Evolutionary conservation across 1,139 yeast genomes (phyloP).

Genomic region (Blastobotrys capitulatus): DNA sequence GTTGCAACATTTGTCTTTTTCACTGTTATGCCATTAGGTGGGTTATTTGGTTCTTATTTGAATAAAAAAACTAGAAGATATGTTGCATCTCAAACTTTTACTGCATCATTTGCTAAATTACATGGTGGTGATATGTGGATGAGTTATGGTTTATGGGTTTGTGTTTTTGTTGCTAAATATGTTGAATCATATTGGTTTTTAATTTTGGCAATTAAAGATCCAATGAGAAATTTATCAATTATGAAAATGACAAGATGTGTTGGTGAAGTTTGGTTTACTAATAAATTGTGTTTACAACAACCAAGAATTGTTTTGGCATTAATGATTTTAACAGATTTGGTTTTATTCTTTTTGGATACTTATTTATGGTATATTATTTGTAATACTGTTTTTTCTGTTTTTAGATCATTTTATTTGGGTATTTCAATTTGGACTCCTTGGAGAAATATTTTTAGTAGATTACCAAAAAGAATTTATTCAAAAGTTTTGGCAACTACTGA

Average conservation of each 20-base stretch:
- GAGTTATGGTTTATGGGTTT: conserved; percentile 85
- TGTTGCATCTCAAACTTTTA: conserved; percentile 91
- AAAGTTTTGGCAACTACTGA: conserved; percentile 96
- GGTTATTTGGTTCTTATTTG: conserved; percentile 89
- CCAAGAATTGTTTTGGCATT: conserved; percentile 83
- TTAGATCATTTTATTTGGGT: conserved; percentile 97
- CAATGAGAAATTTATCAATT: conserved; percentile 68
- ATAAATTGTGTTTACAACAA: conserved; percentile 71
- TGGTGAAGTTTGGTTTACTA: conserved; percentile 89
- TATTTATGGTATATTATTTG: conserved; percentile 97
- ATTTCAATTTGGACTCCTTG: conserved; percentile 97
- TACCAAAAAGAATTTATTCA: conserved; percentile 97
- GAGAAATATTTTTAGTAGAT: conserved; percentile 96
- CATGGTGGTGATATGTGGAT: conserved; percentile 93
- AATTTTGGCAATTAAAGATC: conserved; percentile 88
- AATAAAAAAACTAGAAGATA: conserved; percentile 80
- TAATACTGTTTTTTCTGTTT: conserved; percentile 92
- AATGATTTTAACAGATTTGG: conserved; percentile 86
- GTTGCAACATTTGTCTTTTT: conserved; percentile 78
- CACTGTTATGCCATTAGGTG: conserved; percentile 95
- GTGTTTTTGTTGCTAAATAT: conserved; percentile 84
- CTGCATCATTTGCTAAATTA: conserved; percentile 82
- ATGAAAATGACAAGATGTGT: conserved; percentile 63
- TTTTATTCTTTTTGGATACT: conserved; percentile 96
- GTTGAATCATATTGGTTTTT: conserved; percentile 90